phyloP scores from a whole-genome alignment of 176 grass and related monocot genomes.

The Lolium rigidum region DNA sequence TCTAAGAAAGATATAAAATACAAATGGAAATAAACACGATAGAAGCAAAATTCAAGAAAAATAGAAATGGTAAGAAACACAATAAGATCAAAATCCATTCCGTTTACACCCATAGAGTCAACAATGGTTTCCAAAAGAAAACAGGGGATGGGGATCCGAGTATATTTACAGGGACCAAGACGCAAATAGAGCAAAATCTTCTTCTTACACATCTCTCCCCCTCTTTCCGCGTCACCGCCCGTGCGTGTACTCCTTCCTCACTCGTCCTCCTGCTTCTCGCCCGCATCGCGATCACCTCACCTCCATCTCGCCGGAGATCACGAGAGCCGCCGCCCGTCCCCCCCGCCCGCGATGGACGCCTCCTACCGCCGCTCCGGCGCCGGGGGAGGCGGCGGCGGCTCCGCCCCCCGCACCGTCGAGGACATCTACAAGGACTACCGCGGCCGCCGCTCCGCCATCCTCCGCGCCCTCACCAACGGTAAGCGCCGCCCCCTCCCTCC shows the following conservation, averaged over 20 bases:
- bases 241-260: slow-evolving; percentile 26
- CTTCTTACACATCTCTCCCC: slow-evolving; percentile 42
- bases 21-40: background rate
- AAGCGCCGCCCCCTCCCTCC: background rate
- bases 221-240: slow-evolving; percentile 41
- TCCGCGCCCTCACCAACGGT: slow-evolving; percentile 72
- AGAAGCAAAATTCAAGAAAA: background rate
- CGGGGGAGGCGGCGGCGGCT: slow-evolving; percentile 40
- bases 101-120: background rate
- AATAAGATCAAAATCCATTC: background rate
- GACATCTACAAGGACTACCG: slow-evolving; percentile 73
- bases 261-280: no score
- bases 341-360: slow-evolving; percentile 44
- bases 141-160: background rate
- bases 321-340: background rate
- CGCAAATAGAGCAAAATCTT: slow-evolving; percentile 18
- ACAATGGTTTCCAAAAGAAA: background rate
- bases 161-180: background rate
- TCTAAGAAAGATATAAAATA: background rate
- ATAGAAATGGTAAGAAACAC: background rate
- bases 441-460: slow-evolving; percentile 66
- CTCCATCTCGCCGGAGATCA: slow-evolving; percentile 54
- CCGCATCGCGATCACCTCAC: slow-evolving; percentile 53
- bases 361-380: slow-evolving; percentile 43
- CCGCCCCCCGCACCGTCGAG: slow-evolving; percentile 56